These are phyloP conservation scores for Auriscalpium vulgare DNA, from an alignment of 768 basidiomycete species.

Conservation along the genomic window DNA sequence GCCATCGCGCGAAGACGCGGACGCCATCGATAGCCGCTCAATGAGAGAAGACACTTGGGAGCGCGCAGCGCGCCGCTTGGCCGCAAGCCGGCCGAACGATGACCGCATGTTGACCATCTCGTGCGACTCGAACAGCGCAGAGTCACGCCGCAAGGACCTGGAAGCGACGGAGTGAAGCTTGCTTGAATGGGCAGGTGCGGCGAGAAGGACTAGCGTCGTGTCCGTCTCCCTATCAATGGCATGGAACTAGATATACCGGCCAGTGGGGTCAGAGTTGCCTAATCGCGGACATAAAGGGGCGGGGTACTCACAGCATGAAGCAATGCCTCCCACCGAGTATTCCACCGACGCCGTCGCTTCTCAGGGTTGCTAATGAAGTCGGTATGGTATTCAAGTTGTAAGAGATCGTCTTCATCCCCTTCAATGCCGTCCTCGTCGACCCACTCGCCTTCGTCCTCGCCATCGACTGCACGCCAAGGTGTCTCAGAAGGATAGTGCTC, in stretches of 20 bases:
- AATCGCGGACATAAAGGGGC: conserved; percentile 10
- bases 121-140: conserved; percentile 35
- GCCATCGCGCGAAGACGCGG: conserved; percentile 41
- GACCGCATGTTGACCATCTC: conserved; percentile 45
- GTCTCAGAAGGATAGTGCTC: conserved; percentile 17
- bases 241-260: conserved; percentile 50
- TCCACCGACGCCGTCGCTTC: conserved; percentile 66
- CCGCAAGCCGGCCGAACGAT: conserved; percentile 52
- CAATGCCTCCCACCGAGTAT: conserved; percentile 66
- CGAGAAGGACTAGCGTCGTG: conserved; percentile 65
- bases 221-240: conserved; percentile 75
- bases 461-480: conserved; percentile 18
- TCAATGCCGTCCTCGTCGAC: conserved; percentile 68
- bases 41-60: conserved; percentile 42
- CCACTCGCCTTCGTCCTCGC: conserved; percentile 26
- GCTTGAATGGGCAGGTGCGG: conserved; percentile 65
- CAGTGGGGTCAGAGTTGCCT: conserved; percentile 25
- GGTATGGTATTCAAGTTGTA: conserved; percentile 74
- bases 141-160: conserved; percentile 57
- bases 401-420: conserved; percentile 60
- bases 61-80: conserved; percentile 42
- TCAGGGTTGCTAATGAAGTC: conserved; percentile 56
- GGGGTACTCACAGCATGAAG: conserved; percentile 52
- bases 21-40: conserved; percentile 33
- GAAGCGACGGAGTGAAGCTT: conserved; percentile 59